Evolutionary conservation across 305 asterid species (phyloP).

Genomic region (Salvia sclarea): DNA sequence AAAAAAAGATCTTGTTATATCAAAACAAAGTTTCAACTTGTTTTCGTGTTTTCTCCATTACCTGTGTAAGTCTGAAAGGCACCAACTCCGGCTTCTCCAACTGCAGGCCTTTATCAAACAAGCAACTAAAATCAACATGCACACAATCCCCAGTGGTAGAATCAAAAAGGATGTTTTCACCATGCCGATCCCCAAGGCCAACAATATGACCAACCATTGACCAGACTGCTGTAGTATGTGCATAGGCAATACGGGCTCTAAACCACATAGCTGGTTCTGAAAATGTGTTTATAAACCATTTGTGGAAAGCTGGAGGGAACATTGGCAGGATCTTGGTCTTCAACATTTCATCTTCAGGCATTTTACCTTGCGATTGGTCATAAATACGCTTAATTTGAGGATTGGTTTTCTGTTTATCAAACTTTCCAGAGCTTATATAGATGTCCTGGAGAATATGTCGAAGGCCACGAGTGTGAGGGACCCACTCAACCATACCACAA

Average conservation of each 20-base stretch:
- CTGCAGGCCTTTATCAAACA: constrained; percentile 96
- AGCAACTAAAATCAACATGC: constrained; percentile 98
- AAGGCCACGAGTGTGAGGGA: constrained; percentile 95
- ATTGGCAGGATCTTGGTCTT: constrained; percentile 79
- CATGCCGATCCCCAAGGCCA: constrained; percentile 99
- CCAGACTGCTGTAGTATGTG: constrained; percentile 99
- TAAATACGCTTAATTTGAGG: constrained; percentile 88
- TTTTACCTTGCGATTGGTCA: constrained; percentile 84
- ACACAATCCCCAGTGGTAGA: constrained; percentile 99
- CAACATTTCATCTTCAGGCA: constrained; percentile 86
- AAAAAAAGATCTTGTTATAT: constrained; percentile 10
- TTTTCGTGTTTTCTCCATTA: constrained; percentile 33
- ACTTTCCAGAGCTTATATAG: constrained; percentile 84
- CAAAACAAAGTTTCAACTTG: constrained; percentile 3
- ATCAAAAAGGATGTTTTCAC: constrained; percentile 96
- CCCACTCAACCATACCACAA: constrained; percentile 99
- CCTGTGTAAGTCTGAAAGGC: constrained; percentile 98
- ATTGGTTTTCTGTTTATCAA: constrained; percentile 92
- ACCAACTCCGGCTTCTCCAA: constrained; percentile 97
- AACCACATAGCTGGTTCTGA: constrained; percentile 99
- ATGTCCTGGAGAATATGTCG: constrained; percentile 94
- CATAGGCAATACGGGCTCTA: constrained; percentile 92
- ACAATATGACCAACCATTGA: constrained; percentile 99
- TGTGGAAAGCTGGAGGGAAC: constrained; percentile 97
- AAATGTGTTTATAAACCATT: constrained; percentile 92